Percentiles rank a stretch among this genome's conserved stretches.
Conservation (phyloP, 108 stramenopile species). For the Cyclotella choctawhatcheeana region DNA sequence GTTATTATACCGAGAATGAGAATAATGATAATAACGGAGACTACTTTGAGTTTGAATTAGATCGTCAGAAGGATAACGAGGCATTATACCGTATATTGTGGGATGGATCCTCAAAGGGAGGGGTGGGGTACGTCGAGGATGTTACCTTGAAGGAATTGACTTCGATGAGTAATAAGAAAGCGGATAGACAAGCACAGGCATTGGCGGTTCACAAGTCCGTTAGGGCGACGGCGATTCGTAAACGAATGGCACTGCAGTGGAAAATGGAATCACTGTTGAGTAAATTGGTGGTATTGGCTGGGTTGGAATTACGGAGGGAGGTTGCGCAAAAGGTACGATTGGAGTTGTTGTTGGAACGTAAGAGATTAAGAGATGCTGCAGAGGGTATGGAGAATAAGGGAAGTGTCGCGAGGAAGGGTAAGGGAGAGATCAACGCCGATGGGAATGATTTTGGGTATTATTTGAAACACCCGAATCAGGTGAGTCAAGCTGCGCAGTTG, state of each 20-base stretch:
- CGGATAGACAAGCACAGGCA: slow-evolving; percentile 11
- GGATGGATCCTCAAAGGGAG: slow-evolving; percentile 13
- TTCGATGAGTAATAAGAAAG: slow-evolving; percentile 1
- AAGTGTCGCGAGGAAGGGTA: too few species aligned
- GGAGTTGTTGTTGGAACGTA: slow-evolving; percentile 31
- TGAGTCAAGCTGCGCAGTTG: too few species aligned
- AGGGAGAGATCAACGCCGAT: slow-evolving; percentile 11
- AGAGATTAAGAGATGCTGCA: neutral
- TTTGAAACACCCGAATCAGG: slow-evolving; percentile 39
- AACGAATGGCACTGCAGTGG: slow-evolving; percentile 27
- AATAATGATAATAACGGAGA: slow-evolving; percentile 15
- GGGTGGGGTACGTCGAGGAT: slow-evolving; percentile 35
- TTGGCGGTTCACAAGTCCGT: slow-evolving; percentile 34
- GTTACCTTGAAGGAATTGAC: slow-evolving; percentile 25
- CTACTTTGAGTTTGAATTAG: slow-evolving; percentile 12
- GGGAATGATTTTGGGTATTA: slow-evolving; percentile 42
- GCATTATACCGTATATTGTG: slow-evolving; percentile 35
- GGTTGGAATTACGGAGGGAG: slow-evolving; percentile 34
- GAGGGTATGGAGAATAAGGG: too few species aligned
- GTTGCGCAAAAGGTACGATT: slow-evolving; percentile 26
- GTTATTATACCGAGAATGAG: neutral
- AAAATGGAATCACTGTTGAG: slow-evolving; percentile 30
- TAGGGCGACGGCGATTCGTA: slow-evolving; percentile 16
- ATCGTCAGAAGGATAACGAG: slow-evolving; percentile 6
- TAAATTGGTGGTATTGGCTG: slow-evolving; percentile 26